Evolutionary conservation across 805 yeast genomes (phyloP).

Genomic region (Pichia thaimueangensis): DNA sequence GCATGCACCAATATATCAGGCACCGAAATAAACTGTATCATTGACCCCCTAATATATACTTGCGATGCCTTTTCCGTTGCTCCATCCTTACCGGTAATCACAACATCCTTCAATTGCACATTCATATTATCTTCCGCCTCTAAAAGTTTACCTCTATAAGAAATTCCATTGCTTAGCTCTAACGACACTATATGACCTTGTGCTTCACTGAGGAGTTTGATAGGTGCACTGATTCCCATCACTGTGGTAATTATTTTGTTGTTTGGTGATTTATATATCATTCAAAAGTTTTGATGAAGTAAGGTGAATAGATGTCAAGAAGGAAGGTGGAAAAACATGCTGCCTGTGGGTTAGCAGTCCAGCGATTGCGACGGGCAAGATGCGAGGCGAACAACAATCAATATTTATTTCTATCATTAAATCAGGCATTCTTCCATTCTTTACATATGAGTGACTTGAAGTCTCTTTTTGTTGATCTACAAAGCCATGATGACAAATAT

Average conservation of each 20-base stretch:
- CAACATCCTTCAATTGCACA: constrained; percentile 74
- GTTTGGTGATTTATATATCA: too few relatives aligned
- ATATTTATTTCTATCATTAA: too few relatives aligned
- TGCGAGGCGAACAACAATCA: too few relatives aligned
- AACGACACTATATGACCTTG: constrained; percentile 79
- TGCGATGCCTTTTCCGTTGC: constrained; percentile 69
- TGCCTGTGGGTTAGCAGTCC: too few relatives aligned
- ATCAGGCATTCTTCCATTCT: too few relatives aligned
- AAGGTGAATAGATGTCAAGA: too few relatives aligned
- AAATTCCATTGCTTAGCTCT: constrained; percentile 79
- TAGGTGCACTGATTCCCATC: constrained; percentile 74
- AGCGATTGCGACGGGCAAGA: too few relatives aligned
- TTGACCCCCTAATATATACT: constrained; percentile 88
- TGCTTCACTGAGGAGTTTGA: constrained; percentile 65
- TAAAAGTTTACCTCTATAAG: constrained; percentile 78
- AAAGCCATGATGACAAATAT: constrained; percentile 1
- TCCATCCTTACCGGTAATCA: constrained; percentile 73
- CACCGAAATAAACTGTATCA: constrained; percentile 72
- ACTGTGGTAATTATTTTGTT: too few relatives aligned
- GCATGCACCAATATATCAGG: constrained; percentile 88
- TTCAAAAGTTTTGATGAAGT: too few relatives aligned
- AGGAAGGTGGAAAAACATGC: too few relatives aligned
- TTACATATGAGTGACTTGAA: too few relatives aligned
- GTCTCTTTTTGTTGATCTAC: too few relatives aligned
- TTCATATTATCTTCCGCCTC: constrained; percentile 95